Conservation (phyloP, 495 filamentous ascomycete genomes). For the Chaetomium cochliodes region DNA sequence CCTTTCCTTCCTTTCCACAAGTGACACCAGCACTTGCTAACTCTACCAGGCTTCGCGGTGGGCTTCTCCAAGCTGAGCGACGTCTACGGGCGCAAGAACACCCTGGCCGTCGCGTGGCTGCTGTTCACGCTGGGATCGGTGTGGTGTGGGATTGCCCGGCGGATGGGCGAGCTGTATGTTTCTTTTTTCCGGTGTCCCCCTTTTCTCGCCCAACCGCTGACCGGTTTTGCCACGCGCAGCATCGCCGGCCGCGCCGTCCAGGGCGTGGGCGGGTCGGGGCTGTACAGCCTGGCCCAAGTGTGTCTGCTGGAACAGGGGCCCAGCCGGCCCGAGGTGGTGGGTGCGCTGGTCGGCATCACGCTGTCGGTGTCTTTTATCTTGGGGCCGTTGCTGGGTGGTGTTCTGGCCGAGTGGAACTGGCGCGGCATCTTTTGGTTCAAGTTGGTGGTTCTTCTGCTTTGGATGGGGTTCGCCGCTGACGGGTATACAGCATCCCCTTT, state of each 20-base stretch:
- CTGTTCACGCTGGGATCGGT: slow-evolving; percentile 57
- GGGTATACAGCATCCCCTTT: slow-evolving; percentile 51
- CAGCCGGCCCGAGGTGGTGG: slow-evolving; percentile 47
- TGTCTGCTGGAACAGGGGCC: slow-evolving; percentile 56
- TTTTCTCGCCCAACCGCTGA: background rate
- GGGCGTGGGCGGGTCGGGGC: slow-evolving; percentile 59
- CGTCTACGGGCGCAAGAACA: slow-evolving; percentile 55
- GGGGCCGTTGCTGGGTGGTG: slow-evolving; percentile 69
- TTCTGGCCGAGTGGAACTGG: slow-evolving; percentile 65
- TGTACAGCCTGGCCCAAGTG: slow-evolving; percentile 57
- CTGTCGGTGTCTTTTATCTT: slow-evolving; percentile 50
- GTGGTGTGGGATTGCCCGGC: slow-evolving; percentile 54
- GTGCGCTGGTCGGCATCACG: slow-evolving; percentile 45
- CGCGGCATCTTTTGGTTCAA: slow-evolving; percentile 74
- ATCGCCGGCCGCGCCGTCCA: slow-evolving; percentile 61
- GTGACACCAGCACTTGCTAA: background rate
- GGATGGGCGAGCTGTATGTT: slow-evolving; percentile 55
- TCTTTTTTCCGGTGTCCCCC: background rate
- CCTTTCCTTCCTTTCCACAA: too few relatives aligned
- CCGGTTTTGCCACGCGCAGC: slow-evolving; percentile 30
- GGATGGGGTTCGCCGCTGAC: background rate
- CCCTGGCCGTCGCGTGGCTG: slow-evolving; percentile 49
- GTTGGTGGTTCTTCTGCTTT: slow-evolving; percentile 26
- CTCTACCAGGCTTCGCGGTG: slow-evolving; percentile 51
- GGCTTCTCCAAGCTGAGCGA: slow-evolving; percentile 61